These are phyloP conservation scores for Dunaliella primolecta DNA, from an alignment of 139 green algal species.

Conservation along the genomic window DNA sequence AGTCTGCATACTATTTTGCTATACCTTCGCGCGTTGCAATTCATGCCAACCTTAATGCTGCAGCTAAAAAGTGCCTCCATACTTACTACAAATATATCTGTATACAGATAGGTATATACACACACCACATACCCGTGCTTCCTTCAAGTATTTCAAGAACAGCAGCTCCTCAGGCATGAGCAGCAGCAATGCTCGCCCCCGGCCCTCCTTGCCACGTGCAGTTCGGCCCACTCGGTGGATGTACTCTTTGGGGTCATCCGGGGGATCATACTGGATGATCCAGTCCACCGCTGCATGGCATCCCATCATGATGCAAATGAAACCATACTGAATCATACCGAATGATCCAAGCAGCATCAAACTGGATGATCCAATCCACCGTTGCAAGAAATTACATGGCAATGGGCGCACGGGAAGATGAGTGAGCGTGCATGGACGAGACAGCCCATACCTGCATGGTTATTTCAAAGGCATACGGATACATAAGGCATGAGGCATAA, in stretches of 20 bases:
- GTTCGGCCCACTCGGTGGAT: constrained; percentile 93
- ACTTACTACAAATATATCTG: not conserved
- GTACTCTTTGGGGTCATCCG: constrained; percentile 94
- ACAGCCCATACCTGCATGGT: no score
- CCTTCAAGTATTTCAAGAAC: constrained; percentile 90
- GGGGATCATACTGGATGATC: constrained; percentile 99
- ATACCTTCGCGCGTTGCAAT: no score
- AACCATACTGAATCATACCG: no score
- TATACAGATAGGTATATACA: not conserved
- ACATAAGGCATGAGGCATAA: no score
- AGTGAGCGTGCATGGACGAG: no score
- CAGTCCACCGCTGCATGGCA: constrained; percentile 86
- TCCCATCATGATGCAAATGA: no score
- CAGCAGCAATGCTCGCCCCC: constrained; percentile 89
- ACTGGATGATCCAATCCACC: no score
- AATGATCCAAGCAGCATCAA: no score
- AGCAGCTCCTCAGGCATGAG: constrained; percentile 92
- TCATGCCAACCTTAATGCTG: no score
- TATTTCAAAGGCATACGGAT: no score
- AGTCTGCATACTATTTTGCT: no score
- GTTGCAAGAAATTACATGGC: not conserved
- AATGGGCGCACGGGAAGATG: not conserved
- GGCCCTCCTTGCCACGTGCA: constrained; percentile 78
- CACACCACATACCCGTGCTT: constrained; percentile 50
- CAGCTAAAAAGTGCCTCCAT: no score